Evolutionary conservation across 2,329 filamentous ascomycete species (phyloP), one percentile per base, ranked within the genome.

Genomic region (Claviceps pusilla): DNA sequence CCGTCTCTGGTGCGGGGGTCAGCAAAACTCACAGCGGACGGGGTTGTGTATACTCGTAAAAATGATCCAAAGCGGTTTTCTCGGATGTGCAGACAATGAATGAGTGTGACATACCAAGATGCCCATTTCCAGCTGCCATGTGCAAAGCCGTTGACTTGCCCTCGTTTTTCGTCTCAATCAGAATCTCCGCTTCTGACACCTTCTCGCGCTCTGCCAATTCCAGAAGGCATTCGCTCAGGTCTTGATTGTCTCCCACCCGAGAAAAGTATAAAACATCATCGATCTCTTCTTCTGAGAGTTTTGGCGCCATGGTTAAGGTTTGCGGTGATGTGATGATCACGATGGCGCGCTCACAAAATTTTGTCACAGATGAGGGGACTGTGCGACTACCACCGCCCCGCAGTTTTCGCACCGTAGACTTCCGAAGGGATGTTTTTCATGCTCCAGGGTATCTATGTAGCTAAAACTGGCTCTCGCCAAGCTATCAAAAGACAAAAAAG

Each of bases 191-290:
- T 2, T 77, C 67, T 0, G 79, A 68, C 51, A 74, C 75, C 55
- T 72, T 75, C 65, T 89, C 81, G 55, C 83, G 77, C 59, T 77
- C 70, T 35, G 81, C 75, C 24, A 94, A 69, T 31, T 75, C 72
- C 12, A 76, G 69, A 52, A 94, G 74, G 9, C 73, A 65, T 39
- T 73, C 69, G 1, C 77, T 72, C 50, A 97, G 74, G 31, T 91
- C 86, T 19, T 76, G 71, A 55, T 82, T 73, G 59, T 96, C 90
- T 59, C 89, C 89, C 0, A 79, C 77, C 42, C 91, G 87, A 2
- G 89, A 80, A 61, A 88, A 82, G 73, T 95, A 96, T 60, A 97
- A 80, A 59, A 97, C 78, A 70, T 97, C 91, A 67, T 96, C 90
- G 63, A 94, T 84, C 68, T 89, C 81, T 53, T 95, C 90, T 66